Base-by-base conservation (phyloP, 306 rosid species). In the Macrotyloma uniflorum region DNA sequence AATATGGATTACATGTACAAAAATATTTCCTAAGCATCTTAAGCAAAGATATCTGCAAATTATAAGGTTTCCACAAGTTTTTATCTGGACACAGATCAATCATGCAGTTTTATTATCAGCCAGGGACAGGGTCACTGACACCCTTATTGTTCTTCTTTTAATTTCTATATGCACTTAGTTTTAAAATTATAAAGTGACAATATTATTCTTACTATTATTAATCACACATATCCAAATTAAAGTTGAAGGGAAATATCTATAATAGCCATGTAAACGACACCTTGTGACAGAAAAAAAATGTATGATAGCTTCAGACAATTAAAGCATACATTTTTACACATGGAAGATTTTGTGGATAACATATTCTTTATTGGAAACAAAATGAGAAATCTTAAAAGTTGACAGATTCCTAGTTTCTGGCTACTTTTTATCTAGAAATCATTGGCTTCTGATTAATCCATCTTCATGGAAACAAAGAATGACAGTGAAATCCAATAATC, bases 1-100 rank as follows among this genome's bases (percentile, higher is more conserved):
- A 70, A 80, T 64, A 79, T 77, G 80, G 92, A 87, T 85, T 81
- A 30, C 92, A 54, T 70, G 75, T 80, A 57, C 42, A 78, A 83
- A 72, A 79, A 59, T 75, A 75, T 82, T 75, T 78, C 66, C 28
- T 59, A n/a, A 50, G 78, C 57, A 72, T 67, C 78, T 82, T 75
- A 22, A 57, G 57, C 47, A 54, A 59, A 74, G 16, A 83, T 75
- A 82, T 68, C 83, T 80, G 62, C 58, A 38, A 47, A 23, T 42
- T 70, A 73, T 78, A 23, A 81, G 78, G 84, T 73, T 83, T 65
- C 87, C 72, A 72, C 78, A 57, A 47, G 36, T 10, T 76, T 76
- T 79, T 58, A 35, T 71, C 24, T 70, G 58, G 16, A 57, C 59
- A 14, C 72, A 68, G 76, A 75, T 84, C 80, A 88, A 80, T 84